Percentiles rank a stretch among this genome's conserved stretches.
Evolutionary conservation across 768 basidiomycete genomes (phyloP).

Genomic region (Russula ochroleuca): DNA sequence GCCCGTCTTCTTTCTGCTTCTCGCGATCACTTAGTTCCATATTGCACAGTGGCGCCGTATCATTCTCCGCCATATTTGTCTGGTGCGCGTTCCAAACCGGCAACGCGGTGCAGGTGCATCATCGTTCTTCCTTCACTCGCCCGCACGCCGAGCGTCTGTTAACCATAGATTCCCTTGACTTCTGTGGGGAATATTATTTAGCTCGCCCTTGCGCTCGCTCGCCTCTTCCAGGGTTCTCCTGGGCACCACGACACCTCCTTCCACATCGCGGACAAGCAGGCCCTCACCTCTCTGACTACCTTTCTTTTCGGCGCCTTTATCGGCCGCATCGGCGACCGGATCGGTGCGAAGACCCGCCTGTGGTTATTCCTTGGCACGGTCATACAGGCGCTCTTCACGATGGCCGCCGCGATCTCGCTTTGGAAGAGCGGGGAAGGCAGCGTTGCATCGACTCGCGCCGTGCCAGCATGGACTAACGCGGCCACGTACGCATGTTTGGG

Average conservation of each 20-base stretch:
- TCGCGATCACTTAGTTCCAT: not conserved
- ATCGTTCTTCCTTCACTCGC: not conserved
- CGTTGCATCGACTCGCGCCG: constrained; percentile 49
- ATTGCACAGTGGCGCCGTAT: constrained; percentile 55
- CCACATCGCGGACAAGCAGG: constrained; percentile 80
- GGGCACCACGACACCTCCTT: constrained; percentile 54
- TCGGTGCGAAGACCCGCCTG: constrained; percentile 65
- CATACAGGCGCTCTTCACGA: constrained; percentile 70
- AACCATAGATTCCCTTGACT: not conserved
- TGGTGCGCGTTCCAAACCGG: constrained; percentile 88
- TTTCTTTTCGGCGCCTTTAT: constrained; percentile 75
- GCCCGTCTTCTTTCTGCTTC: not conserved
- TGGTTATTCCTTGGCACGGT: constrained; percentile 74
- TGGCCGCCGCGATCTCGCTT: constrained; percentile 63
- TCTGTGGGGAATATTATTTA: constrained; percentile 34
- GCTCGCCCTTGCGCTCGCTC: constrained; percentile 75
- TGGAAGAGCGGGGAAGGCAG: constrained; percentile 63
- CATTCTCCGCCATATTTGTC: constrained; percentile 74
- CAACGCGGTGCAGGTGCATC: constrained; percentile 60
- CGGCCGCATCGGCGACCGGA: constrained; percentile 78
- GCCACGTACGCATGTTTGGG: constrained; percentile 67
- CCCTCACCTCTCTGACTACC: constrained; percentile 70
- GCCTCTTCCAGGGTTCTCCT: constrained; percentile 58
- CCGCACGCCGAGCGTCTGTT: not conserved
- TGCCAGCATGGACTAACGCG: constrained; percentile 67